Evolutionary conservation across 768 basidiomycete species (phyloP).

Genomic region (Wakefieldia striispora): DNA sequence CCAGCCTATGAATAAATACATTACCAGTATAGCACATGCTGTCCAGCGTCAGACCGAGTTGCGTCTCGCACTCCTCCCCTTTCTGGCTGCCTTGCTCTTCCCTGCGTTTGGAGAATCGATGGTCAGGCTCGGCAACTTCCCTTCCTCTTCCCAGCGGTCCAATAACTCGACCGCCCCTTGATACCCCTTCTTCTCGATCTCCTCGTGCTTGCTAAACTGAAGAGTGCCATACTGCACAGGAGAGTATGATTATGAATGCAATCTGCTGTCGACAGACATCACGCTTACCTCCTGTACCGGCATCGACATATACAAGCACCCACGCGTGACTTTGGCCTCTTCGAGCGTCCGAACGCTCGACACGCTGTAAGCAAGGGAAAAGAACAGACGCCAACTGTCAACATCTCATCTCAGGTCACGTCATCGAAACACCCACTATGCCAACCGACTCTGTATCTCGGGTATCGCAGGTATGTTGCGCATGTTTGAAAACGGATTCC

Average conservation of each 20-base stretch:
- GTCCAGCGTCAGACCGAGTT: conserved; percentile 55
- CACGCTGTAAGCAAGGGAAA: conserved; percentile 76
- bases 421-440: conserved; percentile 66
- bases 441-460: conserved; percentile 90
- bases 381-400: no score
- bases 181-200: conserved; percentile 84
- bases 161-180: conserved; percentile 68
- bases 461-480: conserved; percentile 82
- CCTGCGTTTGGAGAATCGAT: conserved; percentile 54
- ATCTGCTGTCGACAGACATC: background rate
- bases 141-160: conserved; percentile 78
- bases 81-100: conserved; percentile 48
- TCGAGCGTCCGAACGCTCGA: conserved; percentile 94
- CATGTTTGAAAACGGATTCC: conserved; percentile 85
- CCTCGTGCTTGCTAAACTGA: conserved; percentile 85
- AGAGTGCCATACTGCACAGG: conserved; percentile 77
- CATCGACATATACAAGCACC: conserved; percentile 91
- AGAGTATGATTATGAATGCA: background rate
- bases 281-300: conserved; percentile 82
- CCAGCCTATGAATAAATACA: no score
- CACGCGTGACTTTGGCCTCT: conserved; percentile 88
- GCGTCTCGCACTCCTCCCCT: conserved; percentile 73
- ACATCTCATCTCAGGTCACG: no score
- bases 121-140: conserved; percentile 71
- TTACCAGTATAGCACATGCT: no score